phyloP scores from a whole-genome alignment of 768 basidiomycete genomes.

The Termitomyces sp. region DNA sequence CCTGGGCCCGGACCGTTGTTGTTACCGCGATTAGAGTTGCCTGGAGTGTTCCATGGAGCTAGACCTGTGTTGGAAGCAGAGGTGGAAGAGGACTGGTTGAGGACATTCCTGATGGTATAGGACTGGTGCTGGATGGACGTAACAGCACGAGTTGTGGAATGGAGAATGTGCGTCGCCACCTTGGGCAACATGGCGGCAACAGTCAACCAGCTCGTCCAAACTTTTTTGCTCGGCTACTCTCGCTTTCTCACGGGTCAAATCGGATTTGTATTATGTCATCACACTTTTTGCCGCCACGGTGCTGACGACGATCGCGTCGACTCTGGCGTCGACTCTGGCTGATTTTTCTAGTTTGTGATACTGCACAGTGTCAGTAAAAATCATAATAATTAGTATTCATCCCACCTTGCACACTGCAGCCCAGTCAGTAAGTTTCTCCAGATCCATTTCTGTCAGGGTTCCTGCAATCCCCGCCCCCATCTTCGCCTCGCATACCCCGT shows the following conservation, averaged over 20 bases:
- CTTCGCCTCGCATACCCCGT: slow-evolving; percentile 35
- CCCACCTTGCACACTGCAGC: slow-evolving; percentile 67
- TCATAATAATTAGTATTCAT: neutral
- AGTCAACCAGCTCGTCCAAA: neutral
- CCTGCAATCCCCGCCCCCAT: slow-evolving; percentile 65
- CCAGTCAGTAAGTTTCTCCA: slow-evolving; percentile 65
- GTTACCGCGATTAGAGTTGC: slow-evolving; percentile 46
- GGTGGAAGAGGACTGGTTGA: slow-evolving; percentile 60
- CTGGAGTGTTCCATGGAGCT: slow-evolving; percentile 40
- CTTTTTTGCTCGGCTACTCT: slow-evolving; percentile 9
- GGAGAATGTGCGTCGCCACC: slow-evolving; percentile 73
- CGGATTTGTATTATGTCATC: slow-evolving; percentile 24
- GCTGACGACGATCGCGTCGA: slow-evolving; percentile 73
- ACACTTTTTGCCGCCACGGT: slow-evolving; percentile 82
- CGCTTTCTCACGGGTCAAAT: slow-evolving; percentile 11
- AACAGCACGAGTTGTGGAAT: slow-evolving; percentile 74
- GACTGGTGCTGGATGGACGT: slow-evolving; percentile 72
- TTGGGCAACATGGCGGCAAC: slow-evolving; percentile 67
- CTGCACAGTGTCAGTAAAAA: slow-evolving; percentile 30
- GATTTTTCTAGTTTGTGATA: slow-evolving; percentile 63
- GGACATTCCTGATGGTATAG: slow-evolving; percentile 71
- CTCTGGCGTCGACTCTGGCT: slow-evolving; percentile 35
- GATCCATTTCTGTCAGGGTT: slow-evolving; percentile 37
- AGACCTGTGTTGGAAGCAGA: slow-evolving; percentile 34
- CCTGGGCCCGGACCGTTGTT: slow-evolving; percentile 61